These are phyloP conservation scores for Spathaspora arborariae DNA, from an alignment of 805 yeast genomes.

Conservation along the genomic window DNA sequence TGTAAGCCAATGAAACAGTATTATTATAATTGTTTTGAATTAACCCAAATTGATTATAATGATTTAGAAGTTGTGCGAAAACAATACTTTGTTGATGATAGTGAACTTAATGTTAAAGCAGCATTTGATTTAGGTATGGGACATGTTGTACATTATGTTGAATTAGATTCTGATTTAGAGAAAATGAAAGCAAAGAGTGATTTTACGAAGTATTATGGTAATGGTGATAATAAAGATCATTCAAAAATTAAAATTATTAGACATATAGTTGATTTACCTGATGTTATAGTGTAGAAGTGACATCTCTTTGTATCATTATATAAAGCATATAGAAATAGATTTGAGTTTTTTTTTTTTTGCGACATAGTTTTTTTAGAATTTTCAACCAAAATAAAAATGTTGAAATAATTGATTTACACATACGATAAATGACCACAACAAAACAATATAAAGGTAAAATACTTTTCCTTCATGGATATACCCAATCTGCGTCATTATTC, in stretches of 20 bases:
- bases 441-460: constrained; percentile 43
- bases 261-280: constrained; percentile 28
- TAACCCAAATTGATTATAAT: constrained; percentile 51
- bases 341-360: too few species aligned
- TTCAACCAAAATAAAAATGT: too few species aligned
- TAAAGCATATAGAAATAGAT: too few species aligned
- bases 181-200: constrained; percentile 24
- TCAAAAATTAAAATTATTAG: constrained; percentile 31
- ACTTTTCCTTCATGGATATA: constrained; percentile 87
- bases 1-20: constrained; percentile 86
- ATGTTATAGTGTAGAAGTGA: constrained; percentile 7
- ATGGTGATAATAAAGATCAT: constrained; percentile 23
- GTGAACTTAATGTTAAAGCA: constrained; percentile 71
- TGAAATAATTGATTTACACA: not conserved
- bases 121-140: constrained; percentile 73
- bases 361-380: too few species aligned
- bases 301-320: too few species aligned
- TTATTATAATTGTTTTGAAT: constrained; percentile 59
- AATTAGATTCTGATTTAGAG: constrained; percentile 54
- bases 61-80: constrained; percentile 39
- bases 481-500: constrained; percentile 79
- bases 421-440: too few species aligned
- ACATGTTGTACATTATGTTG: constrained; percentile 69
- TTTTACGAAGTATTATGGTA: constrained; percentile 31
- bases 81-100: constrained; percentile 79